Evolutionary conservation across 73 alveolate species (phyloP), one percentile per base, ranked within the genome.

Genomic region (Uronychia binucleata): DNA sequence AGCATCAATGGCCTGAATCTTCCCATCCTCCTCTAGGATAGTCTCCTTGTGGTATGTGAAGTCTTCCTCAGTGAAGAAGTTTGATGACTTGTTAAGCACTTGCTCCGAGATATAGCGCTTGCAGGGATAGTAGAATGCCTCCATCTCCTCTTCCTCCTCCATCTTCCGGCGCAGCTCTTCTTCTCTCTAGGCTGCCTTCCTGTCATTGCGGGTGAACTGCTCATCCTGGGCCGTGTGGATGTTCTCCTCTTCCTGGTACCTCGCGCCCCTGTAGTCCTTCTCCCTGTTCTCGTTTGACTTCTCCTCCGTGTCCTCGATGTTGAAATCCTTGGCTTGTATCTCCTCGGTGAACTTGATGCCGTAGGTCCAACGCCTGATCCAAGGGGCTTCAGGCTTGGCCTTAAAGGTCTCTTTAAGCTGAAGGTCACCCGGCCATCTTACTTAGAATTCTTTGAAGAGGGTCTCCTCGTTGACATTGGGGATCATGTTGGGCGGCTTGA

Each of bases 401-500:
- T 34, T 46, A 1, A 78, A 26, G n/a, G 77, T 74, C 33, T 77
- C 27, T 57, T 81, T 79, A 74, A 87, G 28, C 77, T 78, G 13
- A 32, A 5, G 57, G 35, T 46, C 34, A 76, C 34, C 57, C 0
- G 35, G 60, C 28, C 30, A 33, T 30, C 31, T 75, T 26, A 84
- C 74, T 29, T 83, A 79, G 34, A 90, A 76, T 77, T 90, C 96
- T 33, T 34, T 11, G 19, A 30, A 14, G 57, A 90, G 30, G 26
- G 60, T 77, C 26, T 35, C 83, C 77, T 90, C 96, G 33, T 86
- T 89, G 0, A 90, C 96, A 75, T 90, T 90, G 1, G 96, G 96
- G 19, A 90, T 90, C 96, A 90, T 90, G 58, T 90, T 90, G 0
- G 96, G 96, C 0, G 96, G 96, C 84, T 90, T 90, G 8, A 90